Percentiles rank a stretch among this genome's conserved stretches.
Conservation (phyloP, 495 filamentous ascomycete genomes). For the Aspergillus olivimuriae region DNA sequence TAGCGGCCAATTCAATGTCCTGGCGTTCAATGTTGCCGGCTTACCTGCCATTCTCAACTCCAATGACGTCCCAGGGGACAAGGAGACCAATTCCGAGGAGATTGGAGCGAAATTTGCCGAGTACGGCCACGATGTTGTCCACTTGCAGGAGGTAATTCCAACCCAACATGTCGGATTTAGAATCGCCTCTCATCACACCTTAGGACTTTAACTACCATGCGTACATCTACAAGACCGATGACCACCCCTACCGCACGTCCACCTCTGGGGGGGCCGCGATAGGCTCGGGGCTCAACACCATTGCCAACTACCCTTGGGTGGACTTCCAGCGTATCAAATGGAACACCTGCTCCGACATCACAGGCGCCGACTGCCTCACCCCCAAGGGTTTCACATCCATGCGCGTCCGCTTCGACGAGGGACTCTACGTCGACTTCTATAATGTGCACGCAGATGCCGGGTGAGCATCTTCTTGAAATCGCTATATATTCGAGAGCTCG, state of each 20-base stretch:
- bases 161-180: too few species aligned
- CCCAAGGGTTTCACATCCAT: slow-evolving; percentile 62
- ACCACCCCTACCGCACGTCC: slow-evolving; percentile 50
- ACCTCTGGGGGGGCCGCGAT: slow-evolving; percentile 56
- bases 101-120: slow-evolving; percentile 44
- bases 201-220: slow-evolving; percentile 63
- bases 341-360: slow-evolving; percentile 48
- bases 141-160: slow-evolving; percentile 65
- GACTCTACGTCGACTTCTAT: slow-evolving; percentile 51
- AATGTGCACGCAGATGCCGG: slow-evolving; percentile 60
- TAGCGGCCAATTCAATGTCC: slow-evolving; percentile 37
- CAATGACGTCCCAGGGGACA: slow-evolving; percentile 49
- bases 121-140: slow-evolving; percentile 51
- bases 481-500: not conserved
- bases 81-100: slow-evolving; percentile 39
- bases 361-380: slow-evolving; percentile 51
- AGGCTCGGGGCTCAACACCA: slow-evolving; percentile 55
- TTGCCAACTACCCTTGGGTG: slow-evolving; percentile 49
- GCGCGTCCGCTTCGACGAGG: slow-evolving; percentile 40
- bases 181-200: too few species aligned
- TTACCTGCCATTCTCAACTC: slow-evolving; percentile 46
- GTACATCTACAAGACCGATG: slow-evolving; percentile 47
- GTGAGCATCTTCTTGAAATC: slow-evolving; percentile 8
- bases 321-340: slow-evolving; percentile 52
- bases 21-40: slow-evolving; percentile 57